Percentiles rank a stretch among this genome's conserved stretches.
Evolutionary conservation across 2,329 filamentous ascomycete species (phyloP).

Genomic region (Arthrobotrys conoides): DNA sequence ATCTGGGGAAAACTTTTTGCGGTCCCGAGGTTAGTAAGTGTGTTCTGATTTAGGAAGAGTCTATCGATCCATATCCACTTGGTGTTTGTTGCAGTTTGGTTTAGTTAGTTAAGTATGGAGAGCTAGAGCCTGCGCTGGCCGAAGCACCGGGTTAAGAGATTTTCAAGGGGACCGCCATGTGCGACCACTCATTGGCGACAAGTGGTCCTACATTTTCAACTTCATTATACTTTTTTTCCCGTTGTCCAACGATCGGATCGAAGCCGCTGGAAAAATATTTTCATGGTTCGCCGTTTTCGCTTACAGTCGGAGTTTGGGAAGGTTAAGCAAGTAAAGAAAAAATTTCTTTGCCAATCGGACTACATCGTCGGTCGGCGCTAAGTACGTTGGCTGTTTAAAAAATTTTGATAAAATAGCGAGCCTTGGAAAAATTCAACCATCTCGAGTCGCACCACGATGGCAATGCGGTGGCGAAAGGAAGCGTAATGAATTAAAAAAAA

Average conservation of each 20-base stretch:
- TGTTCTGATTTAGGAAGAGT: slow-evolving; percentile 21
- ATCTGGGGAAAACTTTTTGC: slow-evolving; percentile 17
- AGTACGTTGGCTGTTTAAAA: not conserved
- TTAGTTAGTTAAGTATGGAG: not conserved
- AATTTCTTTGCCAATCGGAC: slow-evolving; percentile 32
- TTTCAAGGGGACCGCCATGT: slow-evolving; percentile 22
- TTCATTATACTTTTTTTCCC: slow-evolving; percentile 8
- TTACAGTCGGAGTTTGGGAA: slow-evolving; percentile 49
- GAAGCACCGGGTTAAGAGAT: slow-evolving; percentile 22
- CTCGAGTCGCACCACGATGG: slow-evolving; percentile 53
- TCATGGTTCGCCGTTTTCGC: slow-evolving; percentile 54
- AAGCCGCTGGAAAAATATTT: slow-evolving; percentile 16
- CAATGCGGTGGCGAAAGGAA: slow-evolving; percentile 56
- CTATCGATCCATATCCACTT: too few species aligned
- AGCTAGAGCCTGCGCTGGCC: slow-evolving; percentile 23
- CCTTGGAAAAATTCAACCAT: slow-evolving; percentile 13
- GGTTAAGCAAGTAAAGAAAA: too few species aligned
- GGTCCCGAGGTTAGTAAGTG: slow-evolving; percentile 25
- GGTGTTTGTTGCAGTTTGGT: too few species aligned
- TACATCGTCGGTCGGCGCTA: slow-evolving; percentile 14
- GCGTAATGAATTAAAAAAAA: slow-evolving; percentile 21
- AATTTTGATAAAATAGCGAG: slow-evolving; percentile 11
- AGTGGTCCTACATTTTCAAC: slow-evolving; percentile 22
- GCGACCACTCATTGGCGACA: slow-evolving; percentile 24
- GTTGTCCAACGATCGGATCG: not conserved